Evolutionary conservation across 1,284 basidiomycete species (phyloP), one percentile per base, ranked within the genome.

Genomic region (Marasmius sp.): DNA sequence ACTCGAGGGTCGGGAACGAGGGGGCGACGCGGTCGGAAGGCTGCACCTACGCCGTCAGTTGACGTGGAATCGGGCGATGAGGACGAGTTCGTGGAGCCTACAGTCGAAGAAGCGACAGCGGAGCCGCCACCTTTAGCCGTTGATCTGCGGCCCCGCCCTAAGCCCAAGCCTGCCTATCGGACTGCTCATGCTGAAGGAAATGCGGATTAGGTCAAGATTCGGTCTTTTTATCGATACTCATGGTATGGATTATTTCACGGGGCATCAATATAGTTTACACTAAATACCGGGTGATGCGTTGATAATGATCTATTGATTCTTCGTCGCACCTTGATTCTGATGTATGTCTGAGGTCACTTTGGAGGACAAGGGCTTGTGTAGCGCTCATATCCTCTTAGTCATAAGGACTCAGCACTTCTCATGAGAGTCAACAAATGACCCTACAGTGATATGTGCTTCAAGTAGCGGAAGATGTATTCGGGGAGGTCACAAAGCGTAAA

Each of bases 91-190:
- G 20, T 37, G 18, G 33, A 54, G 20, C n/a, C 50, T 18, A 67
- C 64, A 53, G 70, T 71, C 33, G 72, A 70, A 20, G 68, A 58
- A 11, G 60, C 61, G 27, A 55, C 58, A 43, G 50, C 64, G 14
- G 59, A 59, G 58, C 58, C 63, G 62, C 53, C 57, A 22, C 64
- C 68, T 41, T 56, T 67, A 6, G 64, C 64, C 34, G 64, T 70
- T 18, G 64, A 68, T 58, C 60, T 70, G 27, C 66, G 72, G 56
- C 72, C 72, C 7, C 62, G 70, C 7, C 70, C 68, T 18, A 74
- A 71, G 59, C 74, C 74, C 11, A 65, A 59, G 33, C 63, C 63
- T 49, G 33, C 48, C n/a, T 58, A 53, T 54, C 38, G 52, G 12
- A 52, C 56, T 27, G 59, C 59, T 34, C 37, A 34, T 33, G 33